Evolutionary conservation across 305 asterid genomes (phyloP).

Genomic region (Withania somnifera): DNA sequence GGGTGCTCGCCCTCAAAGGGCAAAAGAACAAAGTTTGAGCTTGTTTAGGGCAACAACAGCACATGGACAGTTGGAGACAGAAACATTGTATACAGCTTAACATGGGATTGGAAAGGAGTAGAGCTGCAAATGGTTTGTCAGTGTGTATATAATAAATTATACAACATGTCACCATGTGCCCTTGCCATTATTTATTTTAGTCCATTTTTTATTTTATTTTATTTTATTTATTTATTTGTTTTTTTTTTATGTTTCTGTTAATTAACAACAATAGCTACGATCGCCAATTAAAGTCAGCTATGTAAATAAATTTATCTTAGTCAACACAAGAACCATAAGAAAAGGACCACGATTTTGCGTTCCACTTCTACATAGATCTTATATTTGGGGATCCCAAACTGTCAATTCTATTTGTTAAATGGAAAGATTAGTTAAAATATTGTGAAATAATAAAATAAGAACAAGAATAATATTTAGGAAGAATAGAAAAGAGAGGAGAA

Average conservation of each 20-base stretch:
- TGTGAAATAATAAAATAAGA: too few relatives aligned
- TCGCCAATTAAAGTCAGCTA: background rate
- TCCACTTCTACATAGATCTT: background rate
- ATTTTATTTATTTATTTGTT: too few relatives aligned
- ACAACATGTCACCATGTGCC: background rate
- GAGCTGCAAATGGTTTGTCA: background rate
- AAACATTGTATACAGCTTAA: conserved; percentile 14
- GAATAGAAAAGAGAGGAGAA: too few relatives aligned
- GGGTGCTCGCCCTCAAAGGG: background rate
- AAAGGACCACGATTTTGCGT: background rate
- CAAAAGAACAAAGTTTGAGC: background rate
- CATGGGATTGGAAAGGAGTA: conserved; percentile 11
- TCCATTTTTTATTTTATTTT: too few relatives aligned
- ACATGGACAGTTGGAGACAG: conserved; percentile 33
- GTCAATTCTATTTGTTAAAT: background rate
- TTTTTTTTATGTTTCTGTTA: background rate
- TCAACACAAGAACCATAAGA: background rate
- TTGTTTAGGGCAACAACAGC: conserved; percentile 6
- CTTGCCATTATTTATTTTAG: background rate
- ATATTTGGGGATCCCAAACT: background rate
- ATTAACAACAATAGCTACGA: background rate
- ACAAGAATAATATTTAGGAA: too few relatives aligned
- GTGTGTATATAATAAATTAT: background rate
- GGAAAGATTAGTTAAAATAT: background rate
- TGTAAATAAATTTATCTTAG: background rate